Evolutionary conservation across 2,329 filamentous ascomycete species (phyloP), one percentile per base, ranked within the genome.

Genomic region (Acrodontium crateriforme): DNA sequence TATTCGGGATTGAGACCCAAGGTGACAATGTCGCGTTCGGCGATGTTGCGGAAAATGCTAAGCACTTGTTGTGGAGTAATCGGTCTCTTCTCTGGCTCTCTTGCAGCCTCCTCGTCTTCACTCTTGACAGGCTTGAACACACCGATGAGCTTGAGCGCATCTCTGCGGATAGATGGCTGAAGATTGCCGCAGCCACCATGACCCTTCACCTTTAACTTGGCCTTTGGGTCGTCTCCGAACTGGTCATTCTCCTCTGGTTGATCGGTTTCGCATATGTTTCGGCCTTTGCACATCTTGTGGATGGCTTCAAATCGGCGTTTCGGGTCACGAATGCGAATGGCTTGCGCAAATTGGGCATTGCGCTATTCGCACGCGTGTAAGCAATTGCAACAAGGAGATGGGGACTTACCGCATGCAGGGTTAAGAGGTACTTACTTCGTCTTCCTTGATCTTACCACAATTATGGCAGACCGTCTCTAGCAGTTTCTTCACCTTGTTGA

Each of bases 401-500:
- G 25, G 23, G 13, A 32, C 37, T 34, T 36, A 42, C 30, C 28
- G 13, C 11, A 14, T 20, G 16, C 11, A 20, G 25, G 63, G 66
- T 66, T 64, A 65, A 67, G 65, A 12, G 20, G n/a, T 12, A 91
- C 87, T 83, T 77, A 95, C 87, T 77, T 83, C 81, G 71, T 95
- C 85, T 62, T 84, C 78, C 67, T 93, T 73, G 53, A 95, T 82
- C 67, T 89, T 92, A 62, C 85, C 87, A 69, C 91, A 98, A 59
- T 91, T 94, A 64, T 93, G 85, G 70, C 91, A 98, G 58, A 98
- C 85, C 46, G 85, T 89, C 69, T 98, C 91, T 57, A 98, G 67
- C 47, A 99, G 74, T 68, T 95, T 98, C 69, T 99, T 98, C 61
- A 93, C 85, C 66, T 95, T 95, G 58, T 82, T 91, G 63, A 99